phyloP scores from a whole-genome alignment of 176 grass and related monocot genomes.

The Musa acuminata region DNA sequence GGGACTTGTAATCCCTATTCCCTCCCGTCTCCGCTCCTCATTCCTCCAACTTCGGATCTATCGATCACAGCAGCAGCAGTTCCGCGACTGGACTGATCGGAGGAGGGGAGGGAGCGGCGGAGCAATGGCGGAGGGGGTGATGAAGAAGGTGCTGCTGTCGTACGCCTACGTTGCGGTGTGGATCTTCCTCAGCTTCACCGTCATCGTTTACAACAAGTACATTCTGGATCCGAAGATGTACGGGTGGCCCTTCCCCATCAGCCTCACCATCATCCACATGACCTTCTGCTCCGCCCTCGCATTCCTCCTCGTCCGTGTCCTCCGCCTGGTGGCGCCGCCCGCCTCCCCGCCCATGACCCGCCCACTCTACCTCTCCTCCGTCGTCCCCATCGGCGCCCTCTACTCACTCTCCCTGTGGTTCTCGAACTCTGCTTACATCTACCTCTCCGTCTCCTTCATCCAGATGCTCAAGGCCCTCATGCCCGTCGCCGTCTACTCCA shows the following conservation, averaged over 20 bases:
- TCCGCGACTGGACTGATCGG: too few relatives aligned
- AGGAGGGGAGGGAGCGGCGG: too few relatives aligned
- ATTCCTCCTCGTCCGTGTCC: constrained; percentile 2
- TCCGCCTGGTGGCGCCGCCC: constrained; percentile 4
- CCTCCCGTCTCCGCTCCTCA: too few relatives aligned
- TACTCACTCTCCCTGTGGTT: constrained; percentile 4
- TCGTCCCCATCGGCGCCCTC: constrained; percentile 7
- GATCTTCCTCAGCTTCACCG: constrained; percentile 6
- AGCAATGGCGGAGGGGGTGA: not conserved
- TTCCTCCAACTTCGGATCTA: too few relatives aligned
- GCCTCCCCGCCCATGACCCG: not conserved
- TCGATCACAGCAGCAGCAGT: not conserved
- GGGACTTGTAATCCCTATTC: too few relatives aligned
- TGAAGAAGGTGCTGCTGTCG: constrained; percentile 1
- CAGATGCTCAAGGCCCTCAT: constrained; percentile 99
- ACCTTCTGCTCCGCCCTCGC: not conserved
- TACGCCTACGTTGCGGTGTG: not conserved
- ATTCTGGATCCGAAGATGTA: constrained; percentile 1
- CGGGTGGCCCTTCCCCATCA: not conserved
- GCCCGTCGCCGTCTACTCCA: constrained; percentile 92
- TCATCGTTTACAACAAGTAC: constrained; percentile 8
- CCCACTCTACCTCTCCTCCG: not conserved
- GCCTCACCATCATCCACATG: not conserved
- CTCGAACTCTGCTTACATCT: not conserved
- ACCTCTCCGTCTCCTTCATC: constrained; percentile 76